Percentiles rank a stretch among this genome's conserved stretches.
These are phyloP conservation scores for Ocimum tenuiflorum DNA, from an alignment of 257 asterid species.

Conservation along the genomic window DNA sequence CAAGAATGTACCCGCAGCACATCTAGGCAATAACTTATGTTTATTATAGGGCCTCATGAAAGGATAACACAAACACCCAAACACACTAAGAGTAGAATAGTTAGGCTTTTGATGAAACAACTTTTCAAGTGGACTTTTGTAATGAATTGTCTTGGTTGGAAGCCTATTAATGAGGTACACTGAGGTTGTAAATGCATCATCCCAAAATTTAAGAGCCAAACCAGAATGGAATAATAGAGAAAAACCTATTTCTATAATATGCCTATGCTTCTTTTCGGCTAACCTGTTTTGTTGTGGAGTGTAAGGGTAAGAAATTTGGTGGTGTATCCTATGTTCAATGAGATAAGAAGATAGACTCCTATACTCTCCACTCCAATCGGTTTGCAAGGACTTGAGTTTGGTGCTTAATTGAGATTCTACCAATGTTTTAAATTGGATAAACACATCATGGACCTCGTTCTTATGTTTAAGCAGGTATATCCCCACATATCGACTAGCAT, in stretches of 20 bases:
- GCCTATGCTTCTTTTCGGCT: not conserved
- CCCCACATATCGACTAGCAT: not conserved
- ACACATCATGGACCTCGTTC: no score
- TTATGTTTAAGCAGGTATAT: no score
- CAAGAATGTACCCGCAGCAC: not conserved
- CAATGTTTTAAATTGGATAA: no score
- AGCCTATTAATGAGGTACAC: not conserved
- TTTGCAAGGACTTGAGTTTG: not conserved
- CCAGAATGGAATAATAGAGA: not conserved
- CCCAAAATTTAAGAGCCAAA: not conserved
- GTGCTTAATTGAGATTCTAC: no score
- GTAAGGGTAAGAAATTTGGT: not conserved
- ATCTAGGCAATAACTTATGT: not conserved
- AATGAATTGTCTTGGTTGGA: accelerated
- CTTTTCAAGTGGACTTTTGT: not conserved
- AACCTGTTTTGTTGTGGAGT: not conserved
- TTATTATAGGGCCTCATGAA: not conserved
- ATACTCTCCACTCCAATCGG: not conserved
- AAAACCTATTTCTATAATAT: not conserved
- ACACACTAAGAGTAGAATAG: not conserved
- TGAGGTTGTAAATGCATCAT: no score
- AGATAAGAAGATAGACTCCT: not conserved
- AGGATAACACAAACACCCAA: not conserved
- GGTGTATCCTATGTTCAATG: no score
- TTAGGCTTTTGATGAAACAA: not conserved